Conservation (phyloP, 225 moss, liverwort and hornwort species). For the Sphagnum contortum region DNA sequence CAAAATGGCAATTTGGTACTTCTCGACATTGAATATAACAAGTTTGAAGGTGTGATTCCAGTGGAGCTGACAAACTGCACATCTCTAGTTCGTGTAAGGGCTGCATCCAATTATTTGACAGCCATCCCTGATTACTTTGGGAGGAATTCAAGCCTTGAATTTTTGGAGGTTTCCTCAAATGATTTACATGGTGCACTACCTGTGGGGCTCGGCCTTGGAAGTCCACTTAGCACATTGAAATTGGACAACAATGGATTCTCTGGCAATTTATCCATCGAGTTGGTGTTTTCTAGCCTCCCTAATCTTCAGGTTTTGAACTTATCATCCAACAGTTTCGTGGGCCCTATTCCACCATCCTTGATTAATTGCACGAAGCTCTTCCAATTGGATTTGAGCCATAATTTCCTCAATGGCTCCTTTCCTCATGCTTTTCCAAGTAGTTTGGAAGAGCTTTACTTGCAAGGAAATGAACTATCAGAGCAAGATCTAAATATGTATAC, state of each 20-base stretch:
- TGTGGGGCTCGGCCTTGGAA: slow-evolving; percentile 18
- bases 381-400: slow-evolving; percentile 13
- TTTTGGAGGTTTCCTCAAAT: slow-evolving; percentile 33
- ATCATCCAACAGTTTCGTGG: slow-evolving; percentile 29
- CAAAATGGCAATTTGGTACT: slow-evolving; percentile 17
- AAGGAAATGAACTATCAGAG: not conserved
- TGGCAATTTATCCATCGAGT: slow-evolving; percentile 17
- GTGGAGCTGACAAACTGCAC: slow-evolving; percentile 19
- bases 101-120: slow-evolving; percentile 24
- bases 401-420: slow-evolving; percentile 13
- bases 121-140: slow-evolving; percentile 32
- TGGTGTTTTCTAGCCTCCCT: slow-evolving; percentile 25
- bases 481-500: not conserved
- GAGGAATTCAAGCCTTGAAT: slow-evolving; percentile 14
- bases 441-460: not conserved
- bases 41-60: slow-evolving; percentile 42
- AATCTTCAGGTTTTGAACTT: slow-evolving; percentile 28
- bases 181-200: slow-evolving; percentile 27
- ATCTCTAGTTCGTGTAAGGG: slow-evolving; percentile 22
- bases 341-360: slow-evolving; percentile 26
- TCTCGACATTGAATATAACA: slow-evolving; percentile 31
- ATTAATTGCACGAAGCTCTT: slow-evolving; percentile 25
- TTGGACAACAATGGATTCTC: slow-evolving; percentile 26
- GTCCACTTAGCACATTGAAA: slow-evolving; percentile 23
- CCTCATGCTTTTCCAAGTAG: too few relatives aligned